A percentile compares a stretch with the other conserved stretches of the same genome.
These are phyloP conservation scores for Didymellaceae sp. DNA, from an alignment of 2,329 filamentous ascomycete species.

Conservation along the genomic window DNA sequence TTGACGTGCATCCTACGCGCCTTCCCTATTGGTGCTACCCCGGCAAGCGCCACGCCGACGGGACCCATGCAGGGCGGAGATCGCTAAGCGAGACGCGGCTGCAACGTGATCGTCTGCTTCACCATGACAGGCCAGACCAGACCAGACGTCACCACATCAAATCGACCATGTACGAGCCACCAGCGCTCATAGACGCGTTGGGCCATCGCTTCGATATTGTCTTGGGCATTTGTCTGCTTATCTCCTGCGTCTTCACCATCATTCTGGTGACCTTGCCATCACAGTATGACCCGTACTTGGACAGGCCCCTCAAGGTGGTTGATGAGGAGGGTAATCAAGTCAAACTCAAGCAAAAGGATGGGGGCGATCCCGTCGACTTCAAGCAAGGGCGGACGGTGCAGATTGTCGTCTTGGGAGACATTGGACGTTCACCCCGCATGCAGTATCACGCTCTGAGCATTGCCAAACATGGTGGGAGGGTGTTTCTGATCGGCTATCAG, in stretches of 20 bases:
- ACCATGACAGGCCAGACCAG: conserved; percentile 25
- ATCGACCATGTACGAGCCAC: conserved; percentile 43
- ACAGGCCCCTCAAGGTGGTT: conserved; percentile 31
- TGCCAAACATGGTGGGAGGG: conserved; percentile 77
- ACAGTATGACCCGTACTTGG: conserved; percentile 55
- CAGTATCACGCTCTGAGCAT: conserved; percentile 97
- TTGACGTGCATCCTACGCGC: conserved; percentile 19
- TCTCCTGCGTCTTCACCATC: conserved; percentile 57
- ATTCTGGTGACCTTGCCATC: conserved; percentile 61
- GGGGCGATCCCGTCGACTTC: conserved; percentile 26
- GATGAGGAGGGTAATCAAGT: conserved; percentile 35
- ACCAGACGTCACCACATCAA: conserved; percentile 20
- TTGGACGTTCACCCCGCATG: conserved; percentile 96
- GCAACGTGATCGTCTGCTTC: conserved; percentile 22
- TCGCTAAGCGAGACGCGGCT: conserved; percentile 18
- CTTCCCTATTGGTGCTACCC: conserved; percentile 19
- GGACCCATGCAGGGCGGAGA: conserved; percentile 10
- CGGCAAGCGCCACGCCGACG: conserved; percentile 10
- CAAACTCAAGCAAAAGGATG: conserved; percentile 28
- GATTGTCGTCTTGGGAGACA: conserved; percentile 91
- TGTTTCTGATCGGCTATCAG: conserved; percentile 87
- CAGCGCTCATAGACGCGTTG: conserved; percentile 24
- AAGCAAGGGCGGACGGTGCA: conserved; percentile 66
- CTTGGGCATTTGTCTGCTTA: conserved; percentile 49
- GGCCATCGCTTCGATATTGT: conserved; percentile 45